Evolutionary conservation across 148 eudicot genomes (phyloP).

Genomic region (Rhododendron simsii): DNA sequence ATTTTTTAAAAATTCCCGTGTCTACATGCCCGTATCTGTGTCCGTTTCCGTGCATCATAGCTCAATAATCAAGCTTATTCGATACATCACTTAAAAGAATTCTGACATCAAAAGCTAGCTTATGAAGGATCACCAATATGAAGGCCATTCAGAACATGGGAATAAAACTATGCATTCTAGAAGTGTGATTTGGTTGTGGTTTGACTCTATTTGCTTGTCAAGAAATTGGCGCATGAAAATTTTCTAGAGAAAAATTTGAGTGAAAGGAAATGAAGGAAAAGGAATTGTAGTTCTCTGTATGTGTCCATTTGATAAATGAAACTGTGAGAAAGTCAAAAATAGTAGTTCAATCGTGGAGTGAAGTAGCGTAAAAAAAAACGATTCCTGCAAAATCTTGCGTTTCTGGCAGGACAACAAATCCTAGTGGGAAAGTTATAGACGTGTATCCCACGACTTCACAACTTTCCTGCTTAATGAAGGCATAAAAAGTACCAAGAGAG

Average conservation of each 20-base stretch:
- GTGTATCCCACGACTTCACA: not conserved
- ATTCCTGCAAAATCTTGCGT: not conserved
- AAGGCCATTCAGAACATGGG: not conserved
- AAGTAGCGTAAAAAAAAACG: not conserved
- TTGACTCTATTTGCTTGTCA: not conserved
- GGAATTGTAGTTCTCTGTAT: not conserved
- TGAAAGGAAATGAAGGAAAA: not conserved
- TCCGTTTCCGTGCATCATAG: too few species aligned
- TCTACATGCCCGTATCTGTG: too few species aligned
- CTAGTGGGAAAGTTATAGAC: not conserved
- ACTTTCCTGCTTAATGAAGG: not conserved
- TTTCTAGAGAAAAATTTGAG: too few species aligned
- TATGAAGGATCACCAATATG: not conserved
- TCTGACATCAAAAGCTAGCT: not conserved
- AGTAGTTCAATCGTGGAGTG: not conserved
- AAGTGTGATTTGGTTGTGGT: not conserved
- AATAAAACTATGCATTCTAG: not conserved
- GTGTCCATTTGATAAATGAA: not conserved
- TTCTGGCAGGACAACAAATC: too few species aligned
- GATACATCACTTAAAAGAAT: not conserved
- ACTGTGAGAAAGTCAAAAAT: not conserved
- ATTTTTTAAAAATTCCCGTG: too few species aligned
- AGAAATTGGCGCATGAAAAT: not conserved
- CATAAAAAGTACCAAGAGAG: not conserved
- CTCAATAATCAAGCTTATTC: not conserved